Conservation (phyloP, 148 eudicot genomes). For the Chenopodium formosanum region DNA sequence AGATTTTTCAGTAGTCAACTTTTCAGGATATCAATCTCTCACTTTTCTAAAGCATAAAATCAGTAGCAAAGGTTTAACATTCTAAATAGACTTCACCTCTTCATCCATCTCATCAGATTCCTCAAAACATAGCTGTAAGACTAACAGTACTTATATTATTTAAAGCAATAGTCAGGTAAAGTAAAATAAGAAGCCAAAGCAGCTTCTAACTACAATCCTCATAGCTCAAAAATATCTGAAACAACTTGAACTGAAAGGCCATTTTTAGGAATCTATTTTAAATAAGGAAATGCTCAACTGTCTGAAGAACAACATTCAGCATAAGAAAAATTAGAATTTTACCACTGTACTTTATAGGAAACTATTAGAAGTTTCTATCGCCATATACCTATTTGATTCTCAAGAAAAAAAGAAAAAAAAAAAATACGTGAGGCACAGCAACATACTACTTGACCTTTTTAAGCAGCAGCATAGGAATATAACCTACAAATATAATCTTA, state of each 20-base stretch:
- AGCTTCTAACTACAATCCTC: constrained; percentile 21
- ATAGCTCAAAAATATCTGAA: constrained; percentile 21
- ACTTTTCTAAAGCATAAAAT: not conserved
- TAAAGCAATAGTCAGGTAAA: not conserved
- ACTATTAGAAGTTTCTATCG: constrained; percentile 13
- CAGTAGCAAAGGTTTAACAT: not conserved
- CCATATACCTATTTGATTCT: constrained; percentile 16
- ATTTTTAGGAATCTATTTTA: constrained; percentile 20
- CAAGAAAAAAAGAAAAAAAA: not conserved
- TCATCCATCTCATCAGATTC: constrained; percentile 29
- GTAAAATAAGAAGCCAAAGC: constrained; percentile 5
- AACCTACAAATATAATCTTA: not conserved
- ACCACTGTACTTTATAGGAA: not conserved
- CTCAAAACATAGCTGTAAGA: constrained; percentile 11
- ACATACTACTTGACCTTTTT: not conserved
- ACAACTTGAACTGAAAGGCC: constrained; percentile 22
- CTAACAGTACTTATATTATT: not conserved
- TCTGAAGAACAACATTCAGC: constrained; percentile 1
- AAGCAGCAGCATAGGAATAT: constrained; percentile 18
- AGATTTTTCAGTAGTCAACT: constrained; percentile 2
- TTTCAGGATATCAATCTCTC: not conserved
- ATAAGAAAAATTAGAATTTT: constrained; percentile 1
- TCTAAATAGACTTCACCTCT: constrained; percentile 21
- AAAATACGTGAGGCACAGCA: not conserved
- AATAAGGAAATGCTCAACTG: constrained; percentile 15